Evolutionary conservation across 2,329 filamentous ascomycete species (phyloP), one percentile per base, ranked within the genome.

Genomic region (Onygenales sp.): DNA sequence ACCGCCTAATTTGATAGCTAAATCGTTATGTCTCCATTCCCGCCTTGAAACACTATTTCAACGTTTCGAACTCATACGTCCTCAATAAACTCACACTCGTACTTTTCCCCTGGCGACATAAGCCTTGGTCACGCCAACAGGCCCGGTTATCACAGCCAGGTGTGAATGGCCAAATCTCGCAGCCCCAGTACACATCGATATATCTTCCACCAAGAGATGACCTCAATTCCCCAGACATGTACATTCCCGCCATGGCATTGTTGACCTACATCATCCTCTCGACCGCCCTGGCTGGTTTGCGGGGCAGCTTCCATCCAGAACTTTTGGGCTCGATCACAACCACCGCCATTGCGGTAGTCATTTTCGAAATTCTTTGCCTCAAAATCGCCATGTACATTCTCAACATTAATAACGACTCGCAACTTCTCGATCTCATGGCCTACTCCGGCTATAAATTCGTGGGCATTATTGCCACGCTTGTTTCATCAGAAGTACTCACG

Each of bases 381-480:
- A 95, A 95, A 73, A 77, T 95, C 31, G 93, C 92, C 51, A 94
- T 88, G 69, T 98, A 97, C 67, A 83, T 98, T 52, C 74, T 98
- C 49, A 90, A 83, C 72, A 97, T 98, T 70, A 94, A 85, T 62
- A 95, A 93, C 67, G 88, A 95, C 61, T 93, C 87, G 13, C 93
- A 97, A 68, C 81, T 97, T 51, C 81, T 97, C 54, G 93, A 98
- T 64, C 74, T 98, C 49, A 86, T 98, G 52, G 94, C 94, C 4
- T 98, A 98, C 73, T 92, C 87, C 2, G 94, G 94, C 17, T 98
- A 98, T 75, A 98, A 98, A 71, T 98, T 98, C 65, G 92, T 98
- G 32, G 93, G 92, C 34, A 90, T 96, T 61, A 98, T 98, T 56
- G 80, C 88, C 49, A 96, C 91, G 0, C 83, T 97, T 57, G 79